These are phyloP conservation scores for Lactifluus subvellereus DNA, from an alignment of 768 basidiomycete genomes.

Conservation along the genomic window DNA sequence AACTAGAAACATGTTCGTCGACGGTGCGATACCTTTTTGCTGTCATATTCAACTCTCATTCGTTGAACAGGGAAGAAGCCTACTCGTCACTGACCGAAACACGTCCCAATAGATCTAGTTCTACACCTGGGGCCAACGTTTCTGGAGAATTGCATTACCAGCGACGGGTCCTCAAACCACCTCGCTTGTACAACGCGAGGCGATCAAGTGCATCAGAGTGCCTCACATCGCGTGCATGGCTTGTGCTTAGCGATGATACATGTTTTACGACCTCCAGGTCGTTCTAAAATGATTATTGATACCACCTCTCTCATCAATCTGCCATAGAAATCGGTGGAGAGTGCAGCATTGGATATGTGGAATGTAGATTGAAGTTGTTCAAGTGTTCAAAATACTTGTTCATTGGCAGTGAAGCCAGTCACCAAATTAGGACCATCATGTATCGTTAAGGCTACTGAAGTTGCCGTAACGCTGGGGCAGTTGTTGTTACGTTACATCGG, in stretches of 20 bases:
- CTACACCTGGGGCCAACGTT: background rate
- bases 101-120: background rate
- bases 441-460: too few relatives aligned
- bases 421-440: background rate
- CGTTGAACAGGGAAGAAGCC: constrained; percentile 42
- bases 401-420: background rate
- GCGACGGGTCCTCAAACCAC: background rate
- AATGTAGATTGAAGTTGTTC: background rate
- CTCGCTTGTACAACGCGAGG: background rate
- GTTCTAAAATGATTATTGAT: background rate
- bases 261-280: background rate
- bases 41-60: background rate
- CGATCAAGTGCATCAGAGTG: background rate
- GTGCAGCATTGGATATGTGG: background rate
- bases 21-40: constrained; percentile 47
- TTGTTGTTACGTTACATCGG: constrained; percentile 33
- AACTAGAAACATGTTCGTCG: constrained; percentile 96
- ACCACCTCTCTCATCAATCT: background rate
- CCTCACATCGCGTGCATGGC: too few relatives aligned
- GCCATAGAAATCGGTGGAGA: background rate
- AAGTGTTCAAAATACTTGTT: background rate
- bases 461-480: background rate
- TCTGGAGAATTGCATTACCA: background rate
- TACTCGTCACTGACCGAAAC: constrained; percentile 37
- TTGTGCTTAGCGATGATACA: background rate